Evolutionary conservation across 2,329 filamentous ascomycete genomes (phyloP).

Genomic region (Rachicladosporium sp.): DNA sequence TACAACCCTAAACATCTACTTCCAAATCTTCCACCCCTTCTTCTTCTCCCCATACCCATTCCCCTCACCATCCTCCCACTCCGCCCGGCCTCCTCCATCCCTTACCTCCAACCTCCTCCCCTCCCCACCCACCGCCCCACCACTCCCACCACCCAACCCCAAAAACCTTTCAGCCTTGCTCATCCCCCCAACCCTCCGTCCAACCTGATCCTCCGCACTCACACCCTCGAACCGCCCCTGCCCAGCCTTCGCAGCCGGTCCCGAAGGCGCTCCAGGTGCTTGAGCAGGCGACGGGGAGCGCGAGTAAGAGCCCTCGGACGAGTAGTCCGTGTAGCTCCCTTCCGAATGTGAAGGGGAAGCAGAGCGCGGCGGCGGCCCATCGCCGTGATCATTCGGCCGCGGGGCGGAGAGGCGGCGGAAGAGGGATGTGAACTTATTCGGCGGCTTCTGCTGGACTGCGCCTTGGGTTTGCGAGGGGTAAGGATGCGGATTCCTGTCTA

Average conservation of each 20-base stretch:
- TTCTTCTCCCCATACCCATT: slow-evolving; percentile 3
- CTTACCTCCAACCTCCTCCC: too few relatives aligned
- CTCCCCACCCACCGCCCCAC: not conserved
- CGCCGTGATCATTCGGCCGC: too few relatives aligned
- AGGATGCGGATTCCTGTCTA: too few relatives aligned
- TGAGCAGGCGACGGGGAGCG: slow-evolving; percentile 11
- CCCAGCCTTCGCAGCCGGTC: not conserved
- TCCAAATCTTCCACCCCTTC: slow-evolving; percentile 21
- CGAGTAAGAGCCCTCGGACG: slow-evolving; percentile 13
- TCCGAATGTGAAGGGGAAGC: too few relatives aligned
- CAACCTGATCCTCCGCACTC: not conserved
- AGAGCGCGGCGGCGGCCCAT: too few relatives aligned
- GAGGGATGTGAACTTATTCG: too few relatives aligned
- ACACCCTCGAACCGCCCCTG: not conserved
- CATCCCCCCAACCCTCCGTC: slow-evolving; percentile 10
- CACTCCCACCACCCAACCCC: slow-evolving; percentile 12
- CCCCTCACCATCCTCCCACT: slow-evolving; percentile 8
- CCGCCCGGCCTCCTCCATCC: too few relatives aligned
- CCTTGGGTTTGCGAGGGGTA: too few relatives aligned
- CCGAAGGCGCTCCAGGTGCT: not conserved
- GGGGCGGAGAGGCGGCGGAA: too few relatives aligned
- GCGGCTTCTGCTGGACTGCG: too few relatives aligned
- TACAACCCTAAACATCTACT: slow-evolving; percentile 11
- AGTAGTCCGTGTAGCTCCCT: slow-evolving; percentile 6
- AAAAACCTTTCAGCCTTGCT: slow-evolving; percentile 23